Conservation (phyloP, 2,329 filamentous ascomycete genomes). For the Penicillium sp. region DNA sequence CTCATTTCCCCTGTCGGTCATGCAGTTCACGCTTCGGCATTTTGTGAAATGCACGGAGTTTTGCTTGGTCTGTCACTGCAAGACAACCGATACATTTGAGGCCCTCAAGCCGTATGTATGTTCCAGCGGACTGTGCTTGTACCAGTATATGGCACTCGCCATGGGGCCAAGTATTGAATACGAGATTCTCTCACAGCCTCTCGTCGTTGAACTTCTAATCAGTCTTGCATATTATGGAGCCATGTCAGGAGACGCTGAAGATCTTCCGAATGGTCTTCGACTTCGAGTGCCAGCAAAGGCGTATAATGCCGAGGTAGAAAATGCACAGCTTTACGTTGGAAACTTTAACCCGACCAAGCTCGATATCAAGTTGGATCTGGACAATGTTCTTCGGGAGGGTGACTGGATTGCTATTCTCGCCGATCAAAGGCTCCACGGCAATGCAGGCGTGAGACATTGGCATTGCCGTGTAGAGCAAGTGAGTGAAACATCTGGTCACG, state of each 20-base stretch:
- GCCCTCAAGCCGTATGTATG: slow-evolving; percentile 69
- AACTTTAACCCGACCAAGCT: slow-evolving; percentile 24
- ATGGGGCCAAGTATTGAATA: slow-evolving; percentile 84
- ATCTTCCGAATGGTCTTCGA: slow-evolving; percentile 61
- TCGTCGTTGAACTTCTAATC: slow-evolving; percentile 80
- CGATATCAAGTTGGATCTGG: slow-evolving; percentile 45
- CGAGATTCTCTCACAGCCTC: slow-evolving; percentile 76
- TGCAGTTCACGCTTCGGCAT: slow-evolving; percentile 77
- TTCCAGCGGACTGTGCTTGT: slow-evolving; percentile 72
- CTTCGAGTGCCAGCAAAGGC: slow-evolving; percentile 50
- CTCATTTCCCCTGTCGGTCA: slow-evolving; percentile 61
- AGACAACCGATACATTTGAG: slow-evolving; percentile 62
- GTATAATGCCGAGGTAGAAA: not conserved
- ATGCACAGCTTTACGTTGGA: not conserved
- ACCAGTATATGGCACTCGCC: slow-evolving; percentile 84
- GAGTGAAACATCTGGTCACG: slow-evolving; percentile 44
- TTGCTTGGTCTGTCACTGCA: slow-evolving; percentile 80
- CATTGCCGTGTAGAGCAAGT: slow-evolving; percentile 56
- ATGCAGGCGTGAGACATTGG: slow-evolving; percentile 18
- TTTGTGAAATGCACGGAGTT: slow-evolving; percentile 82
- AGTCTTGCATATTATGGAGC: slow-evolving; percentile 75
- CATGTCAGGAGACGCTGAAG: slow-evolving; percentile 41
- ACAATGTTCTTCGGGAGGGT: slow-evolving; percentile 45
- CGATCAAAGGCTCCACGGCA: too few species aligned
- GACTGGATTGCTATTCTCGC: slow-evolving; percentile 55